These are phyloP conservation scores for Albugo candida DNA, from an alignment of 352 stramenopile genomes.

Conservation along the genomic window DNA sequence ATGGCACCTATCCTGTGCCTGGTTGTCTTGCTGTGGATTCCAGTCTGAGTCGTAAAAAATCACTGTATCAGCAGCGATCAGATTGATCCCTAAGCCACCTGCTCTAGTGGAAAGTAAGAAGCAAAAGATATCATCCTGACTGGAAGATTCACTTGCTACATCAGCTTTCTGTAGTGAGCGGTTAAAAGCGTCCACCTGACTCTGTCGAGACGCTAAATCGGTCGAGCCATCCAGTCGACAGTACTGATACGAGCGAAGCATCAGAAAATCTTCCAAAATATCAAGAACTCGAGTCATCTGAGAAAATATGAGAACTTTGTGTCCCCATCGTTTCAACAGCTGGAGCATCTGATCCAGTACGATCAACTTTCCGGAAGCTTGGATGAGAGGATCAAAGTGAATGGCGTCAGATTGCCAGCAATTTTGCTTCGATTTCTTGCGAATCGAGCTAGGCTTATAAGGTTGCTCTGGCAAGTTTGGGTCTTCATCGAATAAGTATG, in stretches of 20 bases:
- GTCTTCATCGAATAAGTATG: constrained; percentile 62
- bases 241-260: constrained; percentile 78
- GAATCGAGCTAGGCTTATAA: too few species aligned
- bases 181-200: constrained; percentile 97
- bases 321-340: constrained; percentile 85
- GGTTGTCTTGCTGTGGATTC: constrained; percentile 95
- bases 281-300: constrained; percentile 97
- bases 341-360: constrained; percentile 96
- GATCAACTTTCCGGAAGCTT: constrained; percentile 93
- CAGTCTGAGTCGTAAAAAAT: constrained; percentile 98
- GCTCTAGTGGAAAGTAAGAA: constrained; percentile 79
- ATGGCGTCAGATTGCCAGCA: constrained; percentile 31
- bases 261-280: constrained; percentile 94
- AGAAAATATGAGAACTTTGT: constrained; percentile 97
- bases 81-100: constrained; percentile 93
- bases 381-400: constrained; percentile 80
- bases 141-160: neutral
- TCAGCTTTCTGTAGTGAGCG: constrained; percentile 14
- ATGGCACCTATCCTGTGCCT: constrained; percentile 81
- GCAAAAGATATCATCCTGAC: constrained; percentile 34
- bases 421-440: constrained; percentile 22
- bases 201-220: constrained; percentile 80
- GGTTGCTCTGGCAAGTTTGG: too few species aligned
- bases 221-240: constrained; percentile 94
- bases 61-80: constrained; percentile 93